Evolutionary conservation across 108 stramenopile genomes (phyloP), one percentile per base, ranked within the genome.

Genomic region (Cyclotella choctawhatcheeana): DNA sequence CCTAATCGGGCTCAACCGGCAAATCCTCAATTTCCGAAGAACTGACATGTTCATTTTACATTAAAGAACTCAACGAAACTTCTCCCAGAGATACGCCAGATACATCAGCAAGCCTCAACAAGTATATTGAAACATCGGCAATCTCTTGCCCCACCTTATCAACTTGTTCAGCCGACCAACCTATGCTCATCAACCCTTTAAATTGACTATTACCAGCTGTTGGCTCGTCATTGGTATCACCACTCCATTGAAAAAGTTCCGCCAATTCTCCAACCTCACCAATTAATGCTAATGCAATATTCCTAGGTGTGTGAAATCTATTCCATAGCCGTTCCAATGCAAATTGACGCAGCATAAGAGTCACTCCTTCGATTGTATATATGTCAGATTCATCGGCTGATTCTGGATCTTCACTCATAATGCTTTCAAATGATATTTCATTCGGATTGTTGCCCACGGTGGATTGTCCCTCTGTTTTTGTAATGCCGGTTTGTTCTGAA

Each of bases 231-330:
- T 1, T 63, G 34, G 68, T 77, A 60, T 93, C 92, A 2, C 86
- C 88, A 20, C 69, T 66, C 92, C 92, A 98, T 80, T 97, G 97
- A 52, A 97, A 88, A 5, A 97, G 27, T 71, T 97, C 96, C 2
- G 92, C 86, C 58, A 98, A 63, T 73, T 98, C 97, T 12, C 97
- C 97, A 10, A 93, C 79, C 73, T 98, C 97, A 20, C 96, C 97
- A 33, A 91, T 22, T 27, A 98, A 60, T 13, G 95, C 95, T 69
- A 97, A 59, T 0, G 89, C 74, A 20, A 98, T 48, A 73, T 92
- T 96, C 0, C 94, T 85, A 13, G 97, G 97, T 8, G 86, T 87
- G 75, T 98, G 97, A 65, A 87, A 97, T 22, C 79, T 67, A 21
- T 76, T 48, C 93, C 93, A 96, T 3, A 82, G 59, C 27, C 95